These are phyloP conservation scores for Beauveria caledonica DNA, from an alignment of 2,329 filamentous ascomycete species.

Conservation along the genomic window DNA sequence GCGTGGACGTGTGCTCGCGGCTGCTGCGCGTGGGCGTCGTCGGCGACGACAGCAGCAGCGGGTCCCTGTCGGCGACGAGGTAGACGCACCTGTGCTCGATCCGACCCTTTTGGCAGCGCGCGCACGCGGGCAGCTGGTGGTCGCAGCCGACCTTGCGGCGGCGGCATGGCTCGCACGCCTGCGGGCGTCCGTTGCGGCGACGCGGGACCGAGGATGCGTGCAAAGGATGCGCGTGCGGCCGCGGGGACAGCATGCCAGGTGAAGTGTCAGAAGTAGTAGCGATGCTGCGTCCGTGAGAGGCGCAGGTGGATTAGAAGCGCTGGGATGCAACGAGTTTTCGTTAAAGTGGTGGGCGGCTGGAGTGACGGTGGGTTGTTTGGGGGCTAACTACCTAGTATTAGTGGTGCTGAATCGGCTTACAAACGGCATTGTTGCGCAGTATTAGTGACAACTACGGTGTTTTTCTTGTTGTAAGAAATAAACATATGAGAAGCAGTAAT, in stretches of 20 bases:
- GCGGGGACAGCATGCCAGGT: constrained; percentile 8
- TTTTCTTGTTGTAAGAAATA: too few relatives aligned
- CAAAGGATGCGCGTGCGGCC: too few relatives aligned
- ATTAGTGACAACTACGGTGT: too few relatives aligned
- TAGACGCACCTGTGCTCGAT: constrained; percentile 26
- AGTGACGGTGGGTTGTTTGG: not conserved
- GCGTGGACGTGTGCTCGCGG: not conserved
- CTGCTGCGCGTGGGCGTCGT: not conserved
- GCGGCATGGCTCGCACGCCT: constrained; percentile 25
- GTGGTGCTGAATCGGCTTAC: not conserved
- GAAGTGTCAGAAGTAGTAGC: too few relatives aligned
- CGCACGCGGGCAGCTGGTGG: constrained; percentile 26
- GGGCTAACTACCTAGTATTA: too few relatives aligned
- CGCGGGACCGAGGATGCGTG: constrained; percentile 6
- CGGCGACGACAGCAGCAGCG: not conserved
- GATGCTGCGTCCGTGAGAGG: not conserved
- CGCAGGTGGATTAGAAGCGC: not conserved
- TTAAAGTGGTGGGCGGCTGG: too few relatives aligned
- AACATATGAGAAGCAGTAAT: too few relatives aligned
- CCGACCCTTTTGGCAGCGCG: constrained; percentile 26
- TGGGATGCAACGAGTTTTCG: not conserved
- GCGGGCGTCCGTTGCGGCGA: constrained; percentile 11
- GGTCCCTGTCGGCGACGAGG: constrained; percentile 12
- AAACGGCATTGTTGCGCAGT: not conserved
- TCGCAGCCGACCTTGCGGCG: constrained; percentile 32